Evolutionary conservation across 1,284 basidiomycete genomes (phyloP).

Genomic region (Ceraceosorus bombacis): DNA sequence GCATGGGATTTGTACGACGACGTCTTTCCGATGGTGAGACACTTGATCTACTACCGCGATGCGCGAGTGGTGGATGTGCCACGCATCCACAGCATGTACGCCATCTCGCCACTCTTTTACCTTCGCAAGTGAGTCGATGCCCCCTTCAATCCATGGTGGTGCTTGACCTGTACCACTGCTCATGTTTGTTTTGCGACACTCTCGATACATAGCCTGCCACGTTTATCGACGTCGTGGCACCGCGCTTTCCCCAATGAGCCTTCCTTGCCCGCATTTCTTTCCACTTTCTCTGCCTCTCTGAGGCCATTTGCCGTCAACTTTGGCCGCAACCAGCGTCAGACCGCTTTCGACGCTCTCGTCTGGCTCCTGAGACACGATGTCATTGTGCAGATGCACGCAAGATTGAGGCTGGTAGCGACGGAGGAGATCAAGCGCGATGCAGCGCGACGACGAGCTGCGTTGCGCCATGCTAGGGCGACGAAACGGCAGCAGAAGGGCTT

Average conservation of each 20-base stretch:
- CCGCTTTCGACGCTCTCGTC: constrained; percentile 68
- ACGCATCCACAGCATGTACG: constrained; percentile 73
- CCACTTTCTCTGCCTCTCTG: constrained; percentile 22
- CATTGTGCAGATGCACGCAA: constrained; percentile 74
- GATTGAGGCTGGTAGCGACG: constrained; percentile 73
- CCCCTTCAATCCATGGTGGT: too few species aligned
- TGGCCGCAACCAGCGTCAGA: constrained; percentile 17
- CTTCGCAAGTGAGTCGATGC: constrained; percentile 14
- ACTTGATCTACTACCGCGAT: constrained; percentile 79
- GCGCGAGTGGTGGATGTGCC: constrained; percentile 83
- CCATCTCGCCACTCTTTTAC: constrained; percentile 49
- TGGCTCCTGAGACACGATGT: constrained; percentile 87
- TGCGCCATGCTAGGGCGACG: too few species aligned
- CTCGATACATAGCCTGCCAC: constrained; percentile 58
- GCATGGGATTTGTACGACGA: constrained; percentile 80
- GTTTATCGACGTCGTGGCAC: constrained; percentile 61
- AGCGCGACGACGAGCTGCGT: neutral
- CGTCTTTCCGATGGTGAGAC: constrained; percentile 76
- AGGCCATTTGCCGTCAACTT: constrained; percentile 25
- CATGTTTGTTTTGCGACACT: constrained; percentile 50
- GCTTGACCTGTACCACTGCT: neutral
- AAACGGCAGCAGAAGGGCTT: too few species aligned
- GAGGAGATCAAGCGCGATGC: constrained; percentile 61
- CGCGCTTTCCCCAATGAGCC: constrained; percentile 64
- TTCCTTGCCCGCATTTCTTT: constrained; percentile 53